Base-by-base conservation (phyloP, 2,329 filamentous ascomycete genomes). In the Cyphellophora attinorum region DNA sequence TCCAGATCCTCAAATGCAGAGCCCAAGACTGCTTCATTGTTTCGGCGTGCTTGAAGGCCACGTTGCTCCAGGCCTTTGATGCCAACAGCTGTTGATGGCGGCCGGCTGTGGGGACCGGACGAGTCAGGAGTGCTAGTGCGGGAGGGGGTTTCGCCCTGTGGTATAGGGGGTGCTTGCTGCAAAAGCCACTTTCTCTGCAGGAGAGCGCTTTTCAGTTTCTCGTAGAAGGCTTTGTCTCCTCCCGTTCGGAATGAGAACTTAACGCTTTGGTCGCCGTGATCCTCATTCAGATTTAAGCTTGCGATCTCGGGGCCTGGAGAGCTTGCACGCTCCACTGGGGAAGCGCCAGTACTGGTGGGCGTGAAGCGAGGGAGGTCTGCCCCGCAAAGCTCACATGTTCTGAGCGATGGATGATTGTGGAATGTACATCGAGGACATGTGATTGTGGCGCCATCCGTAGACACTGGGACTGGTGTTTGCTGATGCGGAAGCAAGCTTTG, bases 161-260 rank as follows among this genome's bases (percentile, higher is more conserved):
- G 91, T 12, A 91, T 76, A 0, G 89, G 86, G 2, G 91, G 91
- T 1, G 91, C 91, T 51, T 83, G 80, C 37, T 91, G 82, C 1
- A 95, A 69, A 3, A 98, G 70, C 91, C 91, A 98, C 66, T 96
- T 96, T 11, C 91, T 76, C 57, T 98, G 91, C 2, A 86, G 79
- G 58, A 96, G 74, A 6, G 86, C 82, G 5, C 78, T 78, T 52
- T 93, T 96, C 2, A 98, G 67, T 31, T 88, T 74, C 49, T 96
- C 91, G 47, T 83, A 78, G 45, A 98, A 94, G 5, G 85, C 80
- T 58, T 86, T 89, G 41, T 88, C 89, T 1, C 91, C 91, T 6
- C 47, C 47, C 19, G 69, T 75, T 19, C 91, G 79, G 49, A 98
- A 98, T 0, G 91, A 96, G 25, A 98, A 65, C 55, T 95, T 98